Evolutionary conservation across 768 basidiomycete species (phyloP).

Genomic region (Pholiota molesta): DNA sequence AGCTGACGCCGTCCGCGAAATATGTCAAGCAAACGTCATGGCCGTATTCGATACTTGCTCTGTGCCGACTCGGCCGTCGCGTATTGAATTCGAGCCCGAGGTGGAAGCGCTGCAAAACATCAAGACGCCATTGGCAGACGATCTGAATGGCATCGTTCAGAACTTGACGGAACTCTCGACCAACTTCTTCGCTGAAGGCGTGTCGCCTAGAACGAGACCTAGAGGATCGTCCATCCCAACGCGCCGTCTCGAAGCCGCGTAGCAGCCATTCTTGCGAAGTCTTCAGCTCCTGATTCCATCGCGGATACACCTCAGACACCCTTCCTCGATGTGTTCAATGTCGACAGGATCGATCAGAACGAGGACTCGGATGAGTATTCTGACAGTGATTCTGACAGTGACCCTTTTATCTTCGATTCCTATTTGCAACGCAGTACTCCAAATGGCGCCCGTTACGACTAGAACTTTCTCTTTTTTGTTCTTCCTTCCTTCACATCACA

Average conservation of each 20-base stretch:
- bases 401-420: conserved; percentile 68
- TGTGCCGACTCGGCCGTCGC: conserved; percentile 66
- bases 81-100: conserved; percentile 75
- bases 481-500: conserved; percentile 4
- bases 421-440: conserved; percentile 45
- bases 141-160: conserved; percentile 78
- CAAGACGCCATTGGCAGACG: conserved; percentile 53
- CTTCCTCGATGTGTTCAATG: conserved; percentile 74
- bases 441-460: conserved; percentile 47
- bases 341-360: conserved; percentile 46
- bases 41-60: conserved; percentile 88
- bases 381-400: conserved; percentile 52
- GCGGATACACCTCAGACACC: conserved; percentile 76
- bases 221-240: conserved; percentile 48
- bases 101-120: conserved; percentile 46
- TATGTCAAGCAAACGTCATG: conserved; percentile 77
- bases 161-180: conserved; percentile 76
- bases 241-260: conserved; percentile 75
- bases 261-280: conserved; percentile 82
- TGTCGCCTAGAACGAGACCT: conserved; percentile 26
- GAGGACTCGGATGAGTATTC: conserved; percentile 55
- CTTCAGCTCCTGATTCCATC: conserved; percentile 54
- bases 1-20: conserved; percentile 57
- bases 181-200: conserved; percentile 64
- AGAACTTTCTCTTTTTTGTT: conserved; percentile 18